phyloP scores from a whole-genome alignment of 805 yeast species.

The Saturnispora saitoi region DNA sequence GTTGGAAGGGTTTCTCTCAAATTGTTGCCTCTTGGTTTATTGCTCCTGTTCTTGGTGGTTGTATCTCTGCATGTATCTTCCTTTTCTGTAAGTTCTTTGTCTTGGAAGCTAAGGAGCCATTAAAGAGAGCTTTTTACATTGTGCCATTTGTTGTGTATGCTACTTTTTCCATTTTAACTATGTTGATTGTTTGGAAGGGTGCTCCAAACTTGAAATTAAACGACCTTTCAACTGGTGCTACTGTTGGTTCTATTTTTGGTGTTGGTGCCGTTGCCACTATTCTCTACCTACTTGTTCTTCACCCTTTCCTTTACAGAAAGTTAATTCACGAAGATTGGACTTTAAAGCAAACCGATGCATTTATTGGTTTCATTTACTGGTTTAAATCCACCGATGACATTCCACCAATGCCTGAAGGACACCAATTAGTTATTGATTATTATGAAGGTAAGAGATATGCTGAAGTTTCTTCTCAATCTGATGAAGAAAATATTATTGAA shows the following conservation, averaged over 20 bases:
- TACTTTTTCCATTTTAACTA: constrained; percentile 56
- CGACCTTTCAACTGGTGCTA: constrained; percentile 42
- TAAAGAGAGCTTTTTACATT: constrained; percentile 47
- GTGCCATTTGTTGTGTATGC: constrained; percentile 55
- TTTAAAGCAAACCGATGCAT: constrained; percentile 45
- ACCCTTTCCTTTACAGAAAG: constrained; percentile 56
- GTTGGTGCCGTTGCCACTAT: constrained; percentile 50
- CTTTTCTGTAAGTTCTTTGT: constrained; percentile 51
- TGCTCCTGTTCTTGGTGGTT: constrained; percentile 66
- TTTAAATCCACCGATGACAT: constrained; percentile 48
- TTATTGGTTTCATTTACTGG: constrained; percentile 48
- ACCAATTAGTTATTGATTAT: constrained; percentile 49
- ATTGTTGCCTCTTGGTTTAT: constrained; percentile 76
- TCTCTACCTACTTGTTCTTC: constrained; percentile 44
- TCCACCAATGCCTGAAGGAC: constrained; percentile 61
- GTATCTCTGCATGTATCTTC: constrained; percentile 50
- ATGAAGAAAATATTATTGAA: constrained; percentile 8
- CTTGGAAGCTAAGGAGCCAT: constrained; percentile 47
- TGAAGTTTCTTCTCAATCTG: constrained; percentile 6
- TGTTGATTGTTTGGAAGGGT: constrained; percentile 77
- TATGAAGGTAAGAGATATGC: constrained; percentile 47
- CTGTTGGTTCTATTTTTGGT: constrained; percentile 53
- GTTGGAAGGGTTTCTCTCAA: constrained; percentile 65
- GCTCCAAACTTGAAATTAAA: constrained; percentile 58
- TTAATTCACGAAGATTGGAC: constrained; percentile 60